Evolutionary conservation across 495 filamentous ascomycete genomes (phyloP), one percentile per base, ranked within the genome.

Genomic region (Talaromyces borbonicus): DNA sequence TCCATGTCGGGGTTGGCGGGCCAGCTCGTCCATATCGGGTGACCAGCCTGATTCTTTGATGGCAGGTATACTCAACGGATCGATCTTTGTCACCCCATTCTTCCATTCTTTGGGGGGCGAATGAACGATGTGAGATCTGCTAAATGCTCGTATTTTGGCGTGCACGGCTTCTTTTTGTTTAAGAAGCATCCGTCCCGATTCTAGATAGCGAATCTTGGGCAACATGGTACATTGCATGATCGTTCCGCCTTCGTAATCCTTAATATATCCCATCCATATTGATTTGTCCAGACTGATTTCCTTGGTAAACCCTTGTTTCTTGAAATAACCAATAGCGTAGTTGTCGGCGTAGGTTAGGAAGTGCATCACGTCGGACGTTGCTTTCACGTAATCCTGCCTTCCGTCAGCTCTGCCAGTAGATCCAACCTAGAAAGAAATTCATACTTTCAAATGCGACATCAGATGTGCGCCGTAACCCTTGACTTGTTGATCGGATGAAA

Each of bases 141-240:
- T 87, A 55, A 90, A 89, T 7, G 88, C 85, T 18, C 90, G 82
- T 48, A 97, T 96, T 68, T 97, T 98, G 45, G 88, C 88, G 56
- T 85, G 78, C 8, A 97, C 89, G 26, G 81, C 80, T 58, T 95
- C 92, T 60, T 97, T 98, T 58, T 97, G 93, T 64, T 97, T 97
- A 31, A 94, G 73, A 2, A 98, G 75, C 92, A 97, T 95, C 46
- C 89, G 83, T n/a, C 84, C 81, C 57, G 79, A 73, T 63, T 98
- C 92, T 1, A 98, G 79, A 62, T 97, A 98, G 43, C 93, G 85
- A 45, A 96, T 90, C 49, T 80, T 83, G 2, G 92, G 92, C 22
- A 98, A 75, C 92, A 98, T 97, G 37, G 84, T 84, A 62, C 92
- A 98, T 65, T 98, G 92, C 92, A 98, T 98, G 52, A 98, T 95